phyloP scores from a whole-genome alignment of 306 rosid genomes.

The Ammopiptanthus mongolicus region DNA sequence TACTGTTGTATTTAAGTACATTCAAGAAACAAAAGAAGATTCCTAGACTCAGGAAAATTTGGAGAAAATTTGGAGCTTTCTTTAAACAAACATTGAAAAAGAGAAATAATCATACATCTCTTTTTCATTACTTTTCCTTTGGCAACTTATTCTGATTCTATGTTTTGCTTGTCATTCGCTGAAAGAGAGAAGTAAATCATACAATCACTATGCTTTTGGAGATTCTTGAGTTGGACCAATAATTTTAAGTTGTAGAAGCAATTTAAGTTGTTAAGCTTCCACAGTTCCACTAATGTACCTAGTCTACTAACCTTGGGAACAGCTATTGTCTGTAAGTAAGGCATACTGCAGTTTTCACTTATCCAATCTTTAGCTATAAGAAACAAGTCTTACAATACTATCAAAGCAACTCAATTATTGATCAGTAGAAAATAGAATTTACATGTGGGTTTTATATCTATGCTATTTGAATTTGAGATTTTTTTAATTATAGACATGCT shows the following conservation, averaged over 20 bases:
- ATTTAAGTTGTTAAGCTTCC: neutral
- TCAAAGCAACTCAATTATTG: neutral
- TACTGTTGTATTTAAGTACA: neutral
- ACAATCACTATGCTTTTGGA: neutral
- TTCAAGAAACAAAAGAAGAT: neutral
- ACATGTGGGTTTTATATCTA: neutral
- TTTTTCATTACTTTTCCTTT: neutral
- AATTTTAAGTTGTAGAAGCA: neutral
- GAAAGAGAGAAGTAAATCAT: neutral
- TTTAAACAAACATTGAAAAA: neutral
- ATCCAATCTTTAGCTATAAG: neutral
- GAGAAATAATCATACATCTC: neutral
- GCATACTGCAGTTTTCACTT: neutral
- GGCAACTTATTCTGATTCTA: neutral
- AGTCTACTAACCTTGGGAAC: neutral
- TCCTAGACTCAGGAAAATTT: neutral
- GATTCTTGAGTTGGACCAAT: neutral
- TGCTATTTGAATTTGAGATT: neutral
- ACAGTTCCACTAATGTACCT: neutral
- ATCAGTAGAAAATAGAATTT: conserved; percentile 11
- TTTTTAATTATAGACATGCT: neutral
- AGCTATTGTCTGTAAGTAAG: neutral
- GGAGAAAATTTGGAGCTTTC: neutral
- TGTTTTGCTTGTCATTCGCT: neutral
- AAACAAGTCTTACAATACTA: neutral